Base-by-base conservation (phyloP, 768 basidiomycete species). In the Lentinula lateritia region DNA sequence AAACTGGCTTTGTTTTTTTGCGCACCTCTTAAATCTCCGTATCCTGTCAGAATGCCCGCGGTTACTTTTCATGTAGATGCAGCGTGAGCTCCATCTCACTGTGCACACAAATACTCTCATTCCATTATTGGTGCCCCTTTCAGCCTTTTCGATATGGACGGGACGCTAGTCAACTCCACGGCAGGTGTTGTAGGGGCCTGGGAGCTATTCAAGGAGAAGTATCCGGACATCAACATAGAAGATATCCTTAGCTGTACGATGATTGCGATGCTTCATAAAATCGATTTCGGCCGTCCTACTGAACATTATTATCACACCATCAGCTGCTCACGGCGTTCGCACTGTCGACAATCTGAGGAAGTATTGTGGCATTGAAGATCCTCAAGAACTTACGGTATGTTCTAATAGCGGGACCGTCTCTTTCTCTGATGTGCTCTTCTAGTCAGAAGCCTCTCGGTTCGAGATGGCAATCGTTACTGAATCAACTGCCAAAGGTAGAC, bases 71-170 rank as follows among this genome's bases (percentile, higher is more conserved):
- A 71, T 46, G 78, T 76, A 38, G 72, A 70, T 68, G 79, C 78
- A 16, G 73, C 78, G 80, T 74, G 66, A 63, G 79, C 64, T 6
- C 28, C 36, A 4, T 32, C 16, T 53, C 1, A 58, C 16, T 20
- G 15, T 20, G 18, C 18, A 0, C 15, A 10, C 18, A n/a, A 34
- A 12, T 1, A 42, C 41, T 38, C 41, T 18, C 53, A 16, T 15
- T 15, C 62, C 28, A 28, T 28, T 28, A 3, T 28, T 28, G 28
- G 28, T 28, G 28, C 28, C 28, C 28, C 28, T 28, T 4, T 28
- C 28, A 90, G 89, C 61, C 75, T 91, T 13, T 90, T 90, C 68
- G 89, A 92, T 70, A 92, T 91, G 90, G 90, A 92, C 70, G 89
- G 89, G 60, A 93, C 90, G 38, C 77, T 91, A 55, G 80, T 90